Evolutionary conservation across 306 rosid genomes (phyloP).

Genomic region (Rubus idaeus): DNA sequence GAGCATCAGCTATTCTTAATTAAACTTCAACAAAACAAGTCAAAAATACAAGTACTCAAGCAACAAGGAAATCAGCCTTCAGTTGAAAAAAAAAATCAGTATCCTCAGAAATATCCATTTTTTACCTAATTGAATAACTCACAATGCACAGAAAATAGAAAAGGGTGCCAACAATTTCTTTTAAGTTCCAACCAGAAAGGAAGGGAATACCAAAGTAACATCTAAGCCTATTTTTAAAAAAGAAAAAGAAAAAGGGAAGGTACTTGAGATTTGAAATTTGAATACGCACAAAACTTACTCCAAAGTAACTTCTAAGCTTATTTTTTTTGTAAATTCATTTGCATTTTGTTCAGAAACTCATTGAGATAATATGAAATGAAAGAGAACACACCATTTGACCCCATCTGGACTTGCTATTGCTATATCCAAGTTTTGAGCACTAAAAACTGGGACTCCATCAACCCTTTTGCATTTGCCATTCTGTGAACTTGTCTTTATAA

Average conservation of each 20-base stretch:
- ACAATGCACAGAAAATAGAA: background rate
- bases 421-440: conserved; percentile 93
- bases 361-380: background rate
- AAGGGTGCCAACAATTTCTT: background rate
- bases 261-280: background rate
- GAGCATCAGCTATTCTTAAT: conserved; percentile 27
- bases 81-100: background rate
- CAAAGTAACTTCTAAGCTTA: background rate
- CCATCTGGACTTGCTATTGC: conserved; percentile 92
- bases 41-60: conserved; percentile 13
- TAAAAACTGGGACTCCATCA: conserved; percentile 94
- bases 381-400: conserved; percentile 65
- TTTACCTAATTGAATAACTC: background rate
- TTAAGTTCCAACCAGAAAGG: background rate
- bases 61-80: conserved; percentile 4
- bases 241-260: background rate
- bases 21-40: conserved; percentile 10
- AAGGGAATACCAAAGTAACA: background rate
- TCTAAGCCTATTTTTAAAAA: no score
- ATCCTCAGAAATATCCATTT: background rate
- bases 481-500: conserved; percentile 60
- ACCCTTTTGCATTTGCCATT: conserved; percentile 61
- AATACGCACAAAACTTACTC: background rate
- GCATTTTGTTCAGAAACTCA: background rate
- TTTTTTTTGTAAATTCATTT: background rate